These are phyloP conservation scores for Populus alba DNA, from an alignment of 345 rosid species.

Conservation along the genomic window DNA sequence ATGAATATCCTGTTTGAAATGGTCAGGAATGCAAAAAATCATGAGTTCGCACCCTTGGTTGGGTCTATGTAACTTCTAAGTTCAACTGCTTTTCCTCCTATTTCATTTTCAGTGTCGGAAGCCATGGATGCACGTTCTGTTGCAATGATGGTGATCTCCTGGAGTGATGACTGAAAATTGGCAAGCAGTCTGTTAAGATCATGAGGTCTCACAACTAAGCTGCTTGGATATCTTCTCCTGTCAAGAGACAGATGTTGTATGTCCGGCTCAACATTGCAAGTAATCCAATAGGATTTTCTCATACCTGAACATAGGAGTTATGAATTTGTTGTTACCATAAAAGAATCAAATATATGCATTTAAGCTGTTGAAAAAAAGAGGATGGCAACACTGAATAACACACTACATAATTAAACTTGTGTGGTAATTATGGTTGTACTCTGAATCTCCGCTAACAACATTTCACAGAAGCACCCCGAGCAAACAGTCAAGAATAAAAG, in stretches of 20 bases:
- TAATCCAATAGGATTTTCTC: conserved; percentile 77
- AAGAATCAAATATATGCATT: background rate
- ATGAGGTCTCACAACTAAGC: conserved; percentile 75
- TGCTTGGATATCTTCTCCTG: conserved; percentile 63
- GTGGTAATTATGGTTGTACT: no score
- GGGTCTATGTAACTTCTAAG: conserved; percentile 89
- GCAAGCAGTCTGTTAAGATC: conserved; percentile 80
- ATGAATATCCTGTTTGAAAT: conserved; percentile 15
- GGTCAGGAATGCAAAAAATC: conserved; percentile 1
- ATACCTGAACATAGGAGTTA: conserved; percentile 48
- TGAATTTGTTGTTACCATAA: background rate
- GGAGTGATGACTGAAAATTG: conserved; percentile 94
- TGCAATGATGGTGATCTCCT: conserved; percentile 86
- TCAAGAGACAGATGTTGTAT: conserved; percentile 88
- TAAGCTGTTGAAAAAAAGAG: conserved; percentile 3
- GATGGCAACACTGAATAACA: conserved; percentile 2
- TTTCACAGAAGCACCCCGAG: background rate
- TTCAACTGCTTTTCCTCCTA: conserved; percentile 94
- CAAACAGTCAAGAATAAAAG: background rate
- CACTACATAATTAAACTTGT: background rate
- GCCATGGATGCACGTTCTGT: conserved; percentile 63
- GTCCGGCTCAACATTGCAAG: conserved; percentile 86
- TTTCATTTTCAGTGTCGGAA: conserved; percentile 69
- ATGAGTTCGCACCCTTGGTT: conserved; percentile 52
- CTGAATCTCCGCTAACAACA: no score